Percentiles rank a stretch among this genome's conserved stretches.
Evolutionary conservation across 129 eudicot genomes (phyloP).

Genomic region (Scalesia atractyloides): DNA sequence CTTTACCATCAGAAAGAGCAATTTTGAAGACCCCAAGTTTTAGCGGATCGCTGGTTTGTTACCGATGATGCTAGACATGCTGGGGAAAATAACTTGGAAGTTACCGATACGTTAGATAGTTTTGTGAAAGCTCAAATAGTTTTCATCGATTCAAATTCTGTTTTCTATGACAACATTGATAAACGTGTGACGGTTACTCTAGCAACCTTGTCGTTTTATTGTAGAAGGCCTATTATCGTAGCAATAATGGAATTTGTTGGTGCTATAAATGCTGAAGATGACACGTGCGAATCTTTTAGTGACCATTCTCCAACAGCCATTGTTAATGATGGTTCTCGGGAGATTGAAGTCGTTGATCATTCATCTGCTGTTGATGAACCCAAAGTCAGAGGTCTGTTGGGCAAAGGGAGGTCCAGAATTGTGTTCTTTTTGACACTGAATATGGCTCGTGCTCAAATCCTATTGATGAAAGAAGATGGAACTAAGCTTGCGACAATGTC

Average conservation of each 20-base stretch:
- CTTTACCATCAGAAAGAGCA: conserved; percentile 35
- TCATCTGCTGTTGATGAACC: conserved; percentile 56
- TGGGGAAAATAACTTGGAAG: conserved; percentile 48
- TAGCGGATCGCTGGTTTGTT: conserved; percentile 66
- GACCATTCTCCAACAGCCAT: conserved; percentile 57
- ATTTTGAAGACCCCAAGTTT: conserved; percentile 71
- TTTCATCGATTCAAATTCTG: conserved; percentile 71
- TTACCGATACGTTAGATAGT: conserved; percentile 64
- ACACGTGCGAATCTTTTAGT: conserved; percentile 55
- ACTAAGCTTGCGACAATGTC: conserved; percentile 87
- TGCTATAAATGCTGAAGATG: conserved; percentile 59
- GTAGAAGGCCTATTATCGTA: conserved; percentile 87
- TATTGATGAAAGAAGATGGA: conserved; percentile 87
- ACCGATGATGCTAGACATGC: conserved; percentile 51
- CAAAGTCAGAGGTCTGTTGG: conserved; percentile 68
- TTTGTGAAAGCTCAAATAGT: conserved; percentile 95
- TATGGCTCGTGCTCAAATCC: conserved; percentile 90
- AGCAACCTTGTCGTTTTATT: conserved; percentile 87
- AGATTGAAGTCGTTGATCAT: conserved; percentile 35
- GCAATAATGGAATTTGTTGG: conserved; percentile 83
- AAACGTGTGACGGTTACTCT: conserved; percentile 83
- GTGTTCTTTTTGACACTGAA: conserved; percentile 63
- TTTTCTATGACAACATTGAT: conserved; percentile 60
- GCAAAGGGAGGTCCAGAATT: conserved; percentile 88
- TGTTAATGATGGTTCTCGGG: conserved; percentile 44